Evolutionary conservation across 768 basidiomycete genomes (phyloP), one percentile per base, ranked within the genome.

Genomic region (Piloderma croceum): DNA sequence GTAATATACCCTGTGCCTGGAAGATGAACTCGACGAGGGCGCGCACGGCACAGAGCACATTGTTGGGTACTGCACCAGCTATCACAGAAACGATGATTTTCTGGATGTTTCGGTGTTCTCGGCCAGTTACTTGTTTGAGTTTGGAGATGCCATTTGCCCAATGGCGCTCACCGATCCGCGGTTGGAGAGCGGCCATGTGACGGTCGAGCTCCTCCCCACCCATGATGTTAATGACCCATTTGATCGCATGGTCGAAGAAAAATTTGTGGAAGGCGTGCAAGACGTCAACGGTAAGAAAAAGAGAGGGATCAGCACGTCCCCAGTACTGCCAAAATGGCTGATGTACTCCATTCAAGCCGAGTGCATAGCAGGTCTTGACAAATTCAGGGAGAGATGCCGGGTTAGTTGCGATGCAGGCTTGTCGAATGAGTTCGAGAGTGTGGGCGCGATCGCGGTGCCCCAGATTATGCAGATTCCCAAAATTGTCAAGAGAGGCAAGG

Each of bases 341-440:
- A 24, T 52, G 58, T 25, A 65, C 57, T 7, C 62, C 58, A 32
- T 53, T 61, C 12, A 67, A 54, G 5, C 52, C 37, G 29, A 37
- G 32, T 15, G 44, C 44, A 11, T 53, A 54, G 0, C 58, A 47
- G 3, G 38, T 44, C 10, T 50, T 45, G 12, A 48, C 35, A 47
- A 62, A 66, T 0, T 27, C 34, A 3, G 46, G 23, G 6, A 66
- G 12, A 17, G 60, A n/a, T n/a, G n/a, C n/a, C n/a, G n/a, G n/a
- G n/a, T n/a, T n/a, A n/a, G n/a, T n/a, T n/a, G n/a, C n/a, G n/a
- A n/a, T n/a, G n/a, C n/a, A n/a, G n/a, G n/a, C n/a, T n/a, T n/a
- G n/a, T n/a, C n/a, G 20, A 3, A 53, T 48, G 1, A 13, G 18
- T 4, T 37, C 3, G 2, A 53, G 45, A 31, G 44, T 54, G 17